Base-by-base conservation (phyloP, 2,329 filamentous ascomycete species). In the Colletotrichum limetticola region DNA sequence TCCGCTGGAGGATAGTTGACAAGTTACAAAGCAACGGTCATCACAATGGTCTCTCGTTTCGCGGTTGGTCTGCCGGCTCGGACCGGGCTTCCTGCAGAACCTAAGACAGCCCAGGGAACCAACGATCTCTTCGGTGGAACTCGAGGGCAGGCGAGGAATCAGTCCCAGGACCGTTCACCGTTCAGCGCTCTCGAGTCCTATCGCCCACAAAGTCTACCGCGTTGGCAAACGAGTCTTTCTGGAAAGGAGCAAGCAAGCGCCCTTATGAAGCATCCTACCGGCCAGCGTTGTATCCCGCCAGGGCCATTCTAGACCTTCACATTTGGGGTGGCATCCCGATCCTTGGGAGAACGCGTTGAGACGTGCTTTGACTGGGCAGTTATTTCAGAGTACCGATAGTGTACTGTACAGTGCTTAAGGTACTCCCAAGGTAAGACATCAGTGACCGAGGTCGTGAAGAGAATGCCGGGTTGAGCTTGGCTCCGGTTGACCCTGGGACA, bases 201-300 rank as follows among this genome's bases (percentile, higher is more conserved):
- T 52, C 26, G 22, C 30, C n/a, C 2, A 35, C 26, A 14, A 37
- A 24, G 22, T 24, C 57, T 9, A 26, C 22, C 22, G 9, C 19
- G 42, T n/a, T 49, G 42, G 16, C 6, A 42, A n/a, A 22, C 9
- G 42, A 35, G 28, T n/a, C 42, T 19, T 12, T n/a, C 16, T 24
- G 8, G 19, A 49, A 49, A 22, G 19, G 42, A 49, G 19, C 30
- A 22, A 57, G 53, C 46, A n/a, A 56, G 37, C 32, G 22, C 49
- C 16, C 46, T 32, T 16, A 9, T 2, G 32, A 68, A 56, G 8
- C 11, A 56, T 35, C 59, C 53, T 72, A 24, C 53, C 52, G 69
- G 28, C 26, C 53, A 24, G 58, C 42, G 66, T 72, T 35, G 52
- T 59, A 64, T 72, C 69, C 69, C 69, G 59, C 53, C 49, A 16